These are phyloP conservation scores for Lactifluus hygrophoroides DNA, from an alignment of 768 basidiomycete genomes.

Conservation along the genomic window DNA sequence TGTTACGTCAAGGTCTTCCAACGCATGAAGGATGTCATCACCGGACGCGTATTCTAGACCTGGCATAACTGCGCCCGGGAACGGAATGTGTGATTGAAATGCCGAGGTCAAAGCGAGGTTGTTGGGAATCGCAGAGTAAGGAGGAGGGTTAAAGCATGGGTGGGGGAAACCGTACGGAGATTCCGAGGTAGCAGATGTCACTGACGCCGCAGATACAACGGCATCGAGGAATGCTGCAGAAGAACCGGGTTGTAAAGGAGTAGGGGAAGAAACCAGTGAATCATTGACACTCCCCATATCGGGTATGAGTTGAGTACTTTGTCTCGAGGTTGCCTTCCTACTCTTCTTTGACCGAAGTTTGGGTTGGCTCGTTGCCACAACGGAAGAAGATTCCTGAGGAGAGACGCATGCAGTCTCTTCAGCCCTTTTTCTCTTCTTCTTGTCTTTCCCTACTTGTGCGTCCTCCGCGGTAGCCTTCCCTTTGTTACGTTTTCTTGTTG, in stretches of 20 bases:
- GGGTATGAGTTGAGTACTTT: not conserved
- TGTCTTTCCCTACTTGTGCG: constrained; percentile 21
- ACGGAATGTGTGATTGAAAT: constrained; percentile 30
- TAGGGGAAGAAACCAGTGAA: not conserved
- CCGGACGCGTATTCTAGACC: constrained; percentile 45
- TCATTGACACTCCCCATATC: constrained; percentile 4
- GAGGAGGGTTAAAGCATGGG: constrained; percentile 12
- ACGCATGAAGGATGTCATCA: constrained; percentile 63
- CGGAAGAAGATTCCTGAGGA: not conserved
- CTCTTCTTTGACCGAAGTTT: constrained; percentile 25
- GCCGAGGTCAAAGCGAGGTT: not conserved
- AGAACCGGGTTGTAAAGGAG: not conserved
- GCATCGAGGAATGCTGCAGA: constrained; percentile 53
- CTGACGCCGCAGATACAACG: constrained; percentile 57
- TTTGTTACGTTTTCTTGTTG: constrained; percentile 32
- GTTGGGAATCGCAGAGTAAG: not conserved
- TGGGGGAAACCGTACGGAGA: constrained; percentile 24
- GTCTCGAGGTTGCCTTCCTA: constrained; percentile 27
- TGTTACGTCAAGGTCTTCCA: constrained; percentile 65
- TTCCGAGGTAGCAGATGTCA: constrained; percentile 27
- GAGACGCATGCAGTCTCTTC: not conserved
- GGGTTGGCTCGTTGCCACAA: not conserved
- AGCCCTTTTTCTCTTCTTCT: constrained; percentile 30
- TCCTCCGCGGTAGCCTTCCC: constrained; percentile 15
- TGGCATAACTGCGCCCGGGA: constrained; percentile 21